Conservation (phyloP, 1,284 basidiomycete species). For the Boletellus deceptivus region DNA sequence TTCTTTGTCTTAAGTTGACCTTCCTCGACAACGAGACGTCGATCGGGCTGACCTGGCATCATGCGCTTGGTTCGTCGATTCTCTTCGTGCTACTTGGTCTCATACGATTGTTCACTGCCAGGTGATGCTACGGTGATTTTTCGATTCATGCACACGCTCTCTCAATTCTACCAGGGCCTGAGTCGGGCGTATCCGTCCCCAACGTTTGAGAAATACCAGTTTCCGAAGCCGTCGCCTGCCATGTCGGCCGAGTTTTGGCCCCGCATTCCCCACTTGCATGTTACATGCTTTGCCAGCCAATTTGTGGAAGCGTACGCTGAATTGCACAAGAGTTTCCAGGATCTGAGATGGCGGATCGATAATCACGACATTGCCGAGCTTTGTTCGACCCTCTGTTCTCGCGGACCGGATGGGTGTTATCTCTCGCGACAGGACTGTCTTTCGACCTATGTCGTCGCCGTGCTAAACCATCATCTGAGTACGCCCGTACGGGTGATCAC, state of each 20-base stretch:
- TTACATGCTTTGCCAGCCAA: constrained; percentile 4
- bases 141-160: constrained; percentile 8
- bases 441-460: constrained; percentile 29
- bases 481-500: constrained; percentile 12
- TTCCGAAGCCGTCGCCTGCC: constrained; percentile 10
- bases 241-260: not conserved
- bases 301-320: constrained; percentile 11
- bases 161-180: constrained; percentile 24
- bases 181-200: constrained; percentile 10
- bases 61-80: constrained; percentile 19
- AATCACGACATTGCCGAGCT: no score
- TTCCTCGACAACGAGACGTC: constrained; percentile 13
- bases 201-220: constrained; percentile 24
- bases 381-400: not conserved
- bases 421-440: constrained; percentile 35
- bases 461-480: no score
- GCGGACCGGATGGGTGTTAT: not conserved
- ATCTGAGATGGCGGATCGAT: constrained; percentile 22
- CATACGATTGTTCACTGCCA: constrained; percentile 11
- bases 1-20: constrained; percentile 27
- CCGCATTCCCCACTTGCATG: no score
- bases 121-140: constrained; percentile 28
- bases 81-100: no score
- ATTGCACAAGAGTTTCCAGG: constrained; percentile 7
- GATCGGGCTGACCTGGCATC: constrained; percentile 38